Evolutionary conservation across 202 grass and related monocot species (phyloP), one percentile per base, ranked within the genome.

Genomic region (Setaria italica): DNA sequence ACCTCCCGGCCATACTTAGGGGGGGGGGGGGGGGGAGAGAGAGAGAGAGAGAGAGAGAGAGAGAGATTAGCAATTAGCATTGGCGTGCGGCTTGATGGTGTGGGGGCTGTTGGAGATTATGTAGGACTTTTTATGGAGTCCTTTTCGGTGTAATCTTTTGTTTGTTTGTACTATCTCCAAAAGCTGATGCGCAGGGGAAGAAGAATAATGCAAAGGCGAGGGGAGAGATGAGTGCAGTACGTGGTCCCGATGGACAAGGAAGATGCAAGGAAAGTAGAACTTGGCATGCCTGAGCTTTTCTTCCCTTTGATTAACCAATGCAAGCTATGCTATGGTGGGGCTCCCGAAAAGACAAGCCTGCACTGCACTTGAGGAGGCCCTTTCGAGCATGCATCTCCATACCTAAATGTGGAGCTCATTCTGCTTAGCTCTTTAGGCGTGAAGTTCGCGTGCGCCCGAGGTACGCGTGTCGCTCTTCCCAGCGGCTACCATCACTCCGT

Each of bases 161-260:
- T 63, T 80, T 86, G 84, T 55, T 65, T 80, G 77, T 85, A 86
- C 67, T 33, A 64, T 19, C 76, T 55, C 20, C 70, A 7, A 85
- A 74, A 85, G 82, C 11, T 81, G 82, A 85, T 64, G 77, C 42
- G 20, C 30, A 20, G 39, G 39, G 16, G 66, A 29, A 29, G 51
- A 72, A 69, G 87, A 89, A 89, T 89, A 81, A 89, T 81, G 58
- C 21, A 68, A 75, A 85, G 60, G 79, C 21, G 13, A 21, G 19
- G 1, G 7, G 14, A 32, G 48, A 20, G n/a, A 42, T 25, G 25
- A 25, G 25, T 25, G 25, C 25, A 25, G 8, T 2, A 48, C 46
- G 45, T 70, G 77, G 82, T 81, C 77, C 70, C 62, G 15, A 53
- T 76, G 11, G 9, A 39, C 60, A 17, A 67, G 55, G 54, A 83